Conservation (phyloP, 2,329 filamentous ascomycete species). For the Tolypocladium tundrense region DNA sequence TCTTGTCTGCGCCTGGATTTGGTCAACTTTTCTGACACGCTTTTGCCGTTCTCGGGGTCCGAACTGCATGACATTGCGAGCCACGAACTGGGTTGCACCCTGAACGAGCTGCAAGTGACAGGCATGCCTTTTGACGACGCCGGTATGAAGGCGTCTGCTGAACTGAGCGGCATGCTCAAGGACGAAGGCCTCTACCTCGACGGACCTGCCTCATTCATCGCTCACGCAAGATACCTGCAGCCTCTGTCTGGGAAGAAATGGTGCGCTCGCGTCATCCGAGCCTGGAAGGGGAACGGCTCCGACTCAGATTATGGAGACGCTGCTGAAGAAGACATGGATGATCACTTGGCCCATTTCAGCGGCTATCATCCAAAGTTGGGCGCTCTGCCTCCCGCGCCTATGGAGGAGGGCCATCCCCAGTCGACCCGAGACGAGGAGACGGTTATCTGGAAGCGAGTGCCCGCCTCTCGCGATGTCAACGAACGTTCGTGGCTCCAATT, state of each 20-base stretch:
- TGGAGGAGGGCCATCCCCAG: constrained; percentile 31
- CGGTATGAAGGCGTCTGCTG: constrained; percentile 34
- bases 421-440: constrained; percentile 30
- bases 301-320: constrained; percentile 12
- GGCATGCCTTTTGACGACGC: constrained; percentile 39
- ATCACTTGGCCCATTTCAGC: constrained; percentile 9
- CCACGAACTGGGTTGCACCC: constrained; percentile 41
- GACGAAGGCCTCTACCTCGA: constrained; percentile 43
- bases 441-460: constrained; percentile 43
- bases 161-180: constrained; percentile 41
- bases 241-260: constrained; percentile 27
- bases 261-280: constrained; percentile 34
- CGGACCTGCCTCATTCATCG: constrained; percentile 32
- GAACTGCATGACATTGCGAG: constrained; percentile 42
- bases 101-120: constrained; percentile 43
- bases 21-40: constrained; percentile 40
- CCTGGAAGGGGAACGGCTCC: constrained; percentile 23
- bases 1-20: constrained; percentile 40
- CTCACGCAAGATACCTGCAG: constrained; percentile 27
- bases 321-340: constrained; percentile 17
- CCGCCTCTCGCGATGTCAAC: constrained; percentile 25
- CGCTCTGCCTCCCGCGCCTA: constrained; percentile 28
- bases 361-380: constrained; percentile 17
- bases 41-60: constrained; percentile 32
- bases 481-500: constrained; percentile 40